These are phyloP conservation scores for Emergomyces orientalis DNA, from an alignment of 2,329 filamentous ascomycete genomes.

Conservation along the genomic window DNA sequence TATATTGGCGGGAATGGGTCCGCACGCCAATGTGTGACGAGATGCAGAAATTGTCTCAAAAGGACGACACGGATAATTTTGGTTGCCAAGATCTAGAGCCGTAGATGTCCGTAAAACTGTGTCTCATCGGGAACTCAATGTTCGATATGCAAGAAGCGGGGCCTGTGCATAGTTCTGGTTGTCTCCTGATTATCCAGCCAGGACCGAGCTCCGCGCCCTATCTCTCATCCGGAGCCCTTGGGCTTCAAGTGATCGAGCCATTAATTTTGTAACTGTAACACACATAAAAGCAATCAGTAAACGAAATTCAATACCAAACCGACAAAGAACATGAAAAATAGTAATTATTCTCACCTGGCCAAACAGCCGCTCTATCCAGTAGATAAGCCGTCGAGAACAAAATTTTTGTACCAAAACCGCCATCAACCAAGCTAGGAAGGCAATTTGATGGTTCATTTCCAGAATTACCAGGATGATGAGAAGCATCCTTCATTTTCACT, in stretches of 20 bases:
- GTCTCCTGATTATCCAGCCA: constrained; percentile 12
- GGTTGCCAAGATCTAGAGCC: background rate
- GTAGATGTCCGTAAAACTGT: background rate
- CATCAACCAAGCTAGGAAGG: constrained; percentile 51
- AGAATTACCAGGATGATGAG: constrained; percentile 30
- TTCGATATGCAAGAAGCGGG: background rate
- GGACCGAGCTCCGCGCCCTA: constrained; percentile 37
- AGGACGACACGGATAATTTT: background rate
- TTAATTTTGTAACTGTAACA: constrained; percentile 54
- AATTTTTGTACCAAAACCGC: constrained; percentile 76
- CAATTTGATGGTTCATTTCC: constrained; percentile 39
- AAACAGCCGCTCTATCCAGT: constrained; percentile 80
- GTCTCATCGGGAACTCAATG: background rate
- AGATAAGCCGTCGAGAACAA: constrained; percentile 76
- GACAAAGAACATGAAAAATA: background rate
- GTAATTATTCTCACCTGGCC: constrained; percentile 60
- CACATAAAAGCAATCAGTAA: background rate
- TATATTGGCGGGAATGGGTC: background rate
- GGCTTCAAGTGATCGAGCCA: constrained; percentile 56
- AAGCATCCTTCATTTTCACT: constrained; percentile 60
- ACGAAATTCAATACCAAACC: background rate
- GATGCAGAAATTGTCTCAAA: background rate
- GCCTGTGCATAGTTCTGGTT: background rate
- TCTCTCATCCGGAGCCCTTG: constrained; percentile 56
- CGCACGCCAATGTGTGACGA: background rate